A percentile compares a stretch with the other conserved stretches of the same genome.
Conservation (phyloP, 2,329 filamentous ascomycete genomes). For the Exophiala sp. region DNA sequence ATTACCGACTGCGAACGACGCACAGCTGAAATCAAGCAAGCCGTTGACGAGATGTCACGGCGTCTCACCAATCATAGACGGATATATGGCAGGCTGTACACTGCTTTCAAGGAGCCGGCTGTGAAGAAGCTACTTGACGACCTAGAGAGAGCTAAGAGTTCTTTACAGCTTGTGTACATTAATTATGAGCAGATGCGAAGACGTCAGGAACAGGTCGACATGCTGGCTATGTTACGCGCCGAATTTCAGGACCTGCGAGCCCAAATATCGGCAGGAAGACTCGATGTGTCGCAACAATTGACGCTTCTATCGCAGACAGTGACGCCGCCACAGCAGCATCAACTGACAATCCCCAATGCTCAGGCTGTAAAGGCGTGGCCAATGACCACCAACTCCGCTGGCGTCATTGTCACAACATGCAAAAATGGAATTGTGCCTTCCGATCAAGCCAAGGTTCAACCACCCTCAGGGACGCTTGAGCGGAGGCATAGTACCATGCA, state of each 20-base stretch:
- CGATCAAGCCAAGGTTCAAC: too few relatives aligned
- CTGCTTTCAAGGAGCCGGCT: conserved; percentile 7
- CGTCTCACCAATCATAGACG: neutral
- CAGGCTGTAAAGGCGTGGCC: too few relatives aligned
- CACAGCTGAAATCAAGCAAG: neutral
- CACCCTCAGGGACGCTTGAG: neutral
- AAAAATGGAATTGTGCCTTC: too few relatives aligned
- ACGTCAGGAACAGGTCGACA: neutral
- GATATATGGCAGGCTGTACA: conserved; percentile 4
- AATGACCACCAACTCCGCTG: too few relatives aligned
- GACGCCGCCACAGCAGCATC: neutral
- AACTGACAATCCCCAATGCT: too few relatives aligned
- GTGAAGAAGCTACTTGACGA: conserved; percentile 11
- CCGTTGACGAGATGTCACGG: conserved; percentile 5
- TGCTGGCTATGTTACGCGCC: neutral
- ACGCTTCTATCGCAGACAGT: neutral
- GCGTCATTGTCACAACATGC: too few relatives aligned
- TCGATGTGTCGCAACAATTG: neutral
- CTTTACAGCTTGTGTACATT: conserved; percentile 3
- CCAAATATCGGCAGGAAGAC: neutral
- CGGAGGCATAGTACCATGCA: neutral
- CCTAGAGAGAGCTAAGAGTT: conserved; percentile 10
- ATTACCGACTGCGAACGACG: conserved; percentile 2
- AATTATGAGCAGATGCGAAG: conserved; percentile 6
- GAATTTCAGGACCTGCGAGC: too few relatives aligned